phyloP scores from a whole-genome alignment of 1,139 yeast genomes.

The Casaregolazyma suthepensis region DNA sequence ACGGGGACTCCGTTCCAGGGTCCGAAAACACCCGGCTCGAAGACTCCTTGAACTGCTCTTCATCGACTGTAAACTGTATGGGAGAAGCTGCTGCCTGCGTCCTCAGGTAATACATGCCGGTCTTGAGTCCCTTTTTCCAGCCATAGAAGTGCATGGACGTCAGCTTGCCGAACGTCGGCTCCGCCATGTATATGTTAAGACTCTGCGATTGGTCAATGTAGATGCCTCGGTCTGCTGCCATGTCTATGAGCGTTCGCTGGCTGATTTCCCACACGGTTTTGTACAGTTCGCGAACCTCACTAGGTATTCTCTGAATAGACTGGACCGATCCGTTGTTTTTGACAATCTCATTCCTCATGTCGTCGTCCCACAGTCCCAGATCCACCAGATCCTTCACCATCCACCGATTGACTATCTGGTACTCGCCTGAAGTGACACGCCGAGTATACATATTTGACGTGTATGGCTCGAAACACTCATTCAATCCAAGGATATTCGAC shows the following conservation, averaged over 20 bases:
- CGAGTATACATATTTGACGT: slow-evolving; percentile 84
- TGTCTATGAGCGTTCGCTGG: slow-evolving; percentile 78
- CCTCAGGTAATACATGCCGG: slow-evolving; percentile 96
- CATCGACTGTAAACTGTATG: slow-evolving; percentile 79
- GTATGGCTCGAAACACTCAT: slow-evolving; percentile 88
- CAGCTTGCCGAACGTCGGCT: slow-evolving; percentile 88
- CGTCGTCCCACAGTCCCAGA: slow-evolving; percentile 73
- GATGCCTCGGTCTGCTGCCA: slow-evolving; percentile 95
- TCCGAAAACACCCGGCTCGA: not conserved
- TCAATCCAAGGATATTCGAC: slow-evolving; percentile 82
- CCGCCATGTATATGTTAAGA: slow-evolving; percentile 74
- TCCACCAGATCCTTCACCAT: slow-evolving; percentile 75
- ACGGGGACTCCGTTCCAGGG: not conserved
- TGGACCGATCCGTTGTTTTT: slow-evolving; percentile 85
- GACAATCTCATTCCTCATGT: slow-evolving; percentile 75
- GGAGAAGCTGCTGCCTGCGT: slow-evolving; percentile 95
- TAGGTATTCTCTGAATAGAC: slow-evolving; percentile 67
- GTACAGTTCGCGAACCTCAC: slow-evolving; percentile 68
- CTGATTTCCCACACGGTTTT: slow-evolving; percentile 97
- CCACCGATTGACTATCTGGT: slow-evolving; percentile 82
- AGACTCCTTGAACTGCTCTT: slow-evolving; percentile 31
- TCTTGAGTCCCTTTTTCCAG: slow-evolving; percentile 94
- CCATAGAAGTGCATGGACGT: slow-evolving; percentile 98
- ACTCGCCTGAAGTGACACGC: slow-evolving; percentile 83
- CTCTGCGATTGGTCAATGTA: slow-evolving; percentile 94